These are phyloP conservation scores for Kluyveromyces marxianus DNA, from an alignment of 1,139 yeast genomes.

Conservation along the genomic window DNA sequence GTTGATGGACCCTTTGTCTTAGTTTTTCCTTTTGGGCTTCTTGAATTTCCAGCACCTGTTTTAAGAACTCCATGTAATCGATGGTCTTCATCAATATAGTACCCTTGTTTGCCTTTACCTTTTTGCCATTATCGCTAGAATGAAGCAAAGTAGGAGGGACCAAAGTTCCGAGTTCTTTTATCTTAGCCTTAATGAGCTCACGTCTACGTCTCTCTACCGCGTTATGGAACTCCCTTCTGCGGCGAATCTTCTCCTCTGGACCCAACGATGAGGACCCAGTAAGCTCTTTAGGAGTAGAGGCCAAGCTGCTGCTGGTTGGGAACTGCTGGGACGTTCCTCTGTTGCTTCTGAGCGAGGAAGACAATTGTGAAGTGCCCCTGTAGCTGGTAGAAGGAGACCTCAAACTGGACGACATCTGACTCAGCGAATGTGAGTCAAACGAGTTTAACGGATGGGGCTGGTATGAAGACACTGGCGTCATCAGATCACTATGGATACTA, in stretches of 20 bases:
- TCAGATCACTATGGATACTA: slow-evolving; percentile 20
- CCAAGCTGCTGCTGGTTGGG: slow-evolving; percentile 14
- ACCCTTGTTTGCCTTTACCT: slow-evolving; percentile 65
- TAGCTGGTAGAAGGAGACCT: slow-evolving; percentile 26
- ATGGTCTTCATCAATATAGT: slow-evolving; percentile 62
- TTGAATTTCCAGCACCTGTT: slow-evolving; percentile 37
- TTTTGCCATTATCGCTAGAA: slow-evolving; percentile 47
- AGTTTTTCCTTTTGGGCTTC: slow-evolving; percentile 33
- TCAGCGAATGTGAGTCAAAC: slow-evolving; percentile 10
- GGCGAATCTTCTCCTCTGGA: slow-evolving; percentile 61
- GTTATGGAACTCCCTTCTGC: slow-evolving; percentile 72
- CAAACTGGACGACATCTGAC: slow-evolving; percentile 17
- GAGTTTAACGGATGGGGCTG: slow-evolving; percentile 20
- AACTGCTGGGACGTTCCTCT: slow-evolving; percentile 17
- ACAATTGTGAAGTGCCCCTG: slow-evolving; percentile 23
- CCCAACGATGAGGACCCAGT: slow-evolving; percentile 32
- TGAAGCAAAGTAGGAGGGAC: slow-evolving; percentile 66
- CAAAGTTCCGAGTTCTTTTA: slow-evolving; percentile 60
- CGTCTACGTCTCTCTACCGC: slow-evolving; percentile 77
- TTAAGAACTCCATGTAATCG: slow-evolving; percentile 54
- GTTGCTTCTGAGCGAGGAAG: slow-evolving; percentile 23
- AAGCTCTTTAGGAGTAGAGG: slow-evolving; percentile 14
- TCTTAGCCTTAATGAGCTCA: slow-evolving; percentile 68
- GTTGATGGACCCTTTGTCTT: slow-evolving; percentile 31
- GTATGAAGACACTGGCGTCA: slow-evolving; percentile 24